Percentiles rank a stretch among this genome's conserved stretches.
Evolutionary conservation across 2,329 filamentous ascomycete genomes (phyloP).

Genomic region (Fusarium sp.): DNA sequence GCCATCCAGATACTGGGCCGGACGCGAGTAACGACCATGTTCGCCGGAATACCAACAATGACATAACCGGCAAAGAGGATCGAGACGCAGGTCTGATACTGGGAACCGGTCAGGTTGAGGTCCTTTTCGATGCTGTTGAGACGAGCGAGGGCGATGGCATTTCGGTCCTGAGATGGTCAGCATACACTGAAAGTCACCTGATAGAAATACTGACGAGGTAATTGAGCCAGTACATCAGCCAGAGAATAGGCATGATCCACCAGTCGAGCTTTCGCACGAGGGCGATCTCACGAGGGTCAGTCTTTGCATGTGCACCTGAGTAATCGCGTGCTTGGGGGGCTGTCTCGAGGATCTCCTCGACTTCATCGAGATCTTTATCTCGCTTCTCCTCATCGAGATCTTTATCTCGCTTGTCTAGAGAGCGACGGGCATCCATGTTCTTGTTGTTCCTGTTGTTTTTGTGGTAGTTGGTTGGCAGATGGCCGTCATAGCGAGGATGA

Average conservation of each 20-base stretch:
- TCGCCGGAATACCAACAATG: constrained; percentile 52
- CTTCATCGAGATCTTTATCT: neutral
- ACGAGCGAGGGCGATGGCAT: constrained; percentile 56
- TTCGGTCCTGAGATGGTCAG: constrained; percentile 46
- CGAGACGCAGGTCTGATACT: constrained; percentile 44
- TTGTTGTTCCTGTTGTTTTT: too few species aligned
- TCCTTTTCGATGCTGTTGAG: constrained; percentile 44
- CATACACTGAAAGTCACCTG: fast-evolving
- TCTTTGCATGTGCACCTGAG: constrained; percentile 33
- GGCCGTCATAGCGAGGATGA: neutral
- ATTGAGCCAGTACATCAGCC: constrained; percentile 52
- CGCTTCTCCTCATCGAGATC: neutral
- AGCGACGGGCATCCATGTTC: neutral
- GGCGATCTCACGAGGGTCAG: constrained; percentile 29
- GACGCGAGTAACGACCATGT: constrained; percentile 55
- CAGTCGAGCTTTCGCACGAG: constrained; percentile 31
- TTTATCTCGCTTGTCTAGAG: neutral
- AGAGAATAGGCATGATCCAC: constrained; percentile 45
- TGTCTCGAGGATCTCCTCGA: constrained; percentile 14
- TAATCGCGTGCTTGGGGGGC: constrained; percentile 17
- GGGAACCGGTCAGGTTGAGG: constrained; percentile 32
- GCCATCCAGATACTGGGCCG: constrained; percentile 53
- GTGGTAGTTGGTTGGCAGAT: neutral
- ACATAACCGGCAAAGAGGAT: constrained; percentile 56
- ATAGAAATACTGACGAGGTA: constrained; percentile 40